A percentile compares a stretch with the other conserved stretches of the same genome.
Evolutionary conservation across 225 moss, liverwort and hornwort genomes (phyloP).

Genomic region (Thuidium tamariscinum): DNA sequence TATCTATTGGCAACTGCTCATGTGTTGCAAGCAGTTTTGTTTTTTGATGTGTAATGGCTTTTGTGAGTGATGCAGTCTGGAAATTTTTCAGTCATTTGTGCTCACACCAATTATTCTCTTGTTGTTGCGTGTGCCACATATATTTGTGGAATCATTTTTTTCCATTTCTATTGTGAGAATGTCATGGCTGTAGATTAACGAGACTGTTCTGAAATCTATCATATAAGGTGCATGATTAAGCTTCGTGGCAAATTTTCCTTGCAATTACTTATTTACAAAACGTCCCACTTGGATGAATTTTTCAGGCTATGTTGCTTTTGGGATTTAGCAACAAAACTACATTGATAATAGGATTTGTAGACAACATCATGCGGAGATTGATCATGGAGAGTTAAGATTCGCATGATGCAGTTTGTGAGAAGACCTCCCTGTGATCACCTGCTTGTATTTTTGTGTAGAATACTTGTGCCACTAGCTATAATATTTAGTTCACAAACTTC

Average conservation of each 20-base stretch:
- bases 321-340: slow-evolving; percentile 28
- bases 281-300: background rate
- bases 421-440: background rate
- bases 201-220: background rate
- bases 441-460: background rate
- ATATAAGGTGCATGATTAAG: background rate
- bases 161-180: background rate
- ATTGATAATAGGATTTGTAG: background rate
- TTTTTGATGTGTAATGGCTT: background rate
- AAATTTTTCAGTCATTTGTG: background rate
- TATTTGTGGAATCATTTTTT: background rate
- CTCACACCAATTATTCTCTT: background rate
- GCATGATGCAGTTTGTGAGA: background rate
- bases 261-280: background rate
- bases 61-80: background rate
- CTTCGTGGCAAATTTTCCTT: background rate
- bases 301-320: slow-evolving; percentile 68
- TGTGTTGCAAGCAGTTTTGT: background rate
- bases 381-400: background rate
- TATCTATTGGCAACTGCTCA: background rate
- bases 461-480: background rate
- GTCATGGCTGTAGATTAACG: background rate
- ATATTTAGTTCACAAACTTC: background rate
- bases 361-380: background rate
- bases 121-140: background rate